A percentile compares a stretch with the other conserved stretches of the same genome.
These are phyloP conservation scores for Leishmania martiniquensis DNA, from an alignment of 208 protist species.

Conservation along the genomic window DNA sequence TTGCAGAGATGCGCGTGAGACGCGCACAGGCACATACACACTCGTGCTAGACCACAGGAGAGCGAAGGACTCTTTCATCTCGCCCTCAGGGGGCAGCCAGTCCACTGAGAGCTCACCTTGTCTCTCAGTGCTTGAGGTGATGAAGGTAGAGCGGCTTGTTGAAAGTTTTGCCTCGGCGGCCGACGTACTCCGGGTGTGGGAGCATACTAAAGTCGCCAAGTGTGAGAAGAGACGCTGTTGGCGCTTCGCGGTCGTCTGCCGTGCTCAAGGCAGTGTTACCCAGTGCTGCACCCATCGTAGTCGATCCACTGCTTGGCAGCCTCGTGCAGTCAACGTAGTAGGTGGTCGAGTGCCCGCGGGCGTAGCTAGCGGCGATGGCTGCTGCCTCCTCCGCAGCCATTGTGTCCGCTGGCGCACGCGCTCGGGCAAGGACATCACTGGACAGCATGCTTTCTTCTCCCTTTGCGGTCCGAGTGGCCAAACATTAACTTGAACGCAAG, in stretches of 20 bases:
- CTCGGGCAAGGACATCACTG: not conserved
- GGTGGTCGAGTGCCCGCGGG: constrained; percentile 18
- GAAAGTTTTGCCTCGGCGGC: constrained; percentile 30
- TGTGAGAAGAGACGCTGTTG: not conserved
- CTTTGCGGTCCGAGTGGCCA: not conserved
- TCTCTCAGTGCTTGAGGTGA: constrained; percentile 26
- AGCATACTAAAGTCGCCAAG: constrained; percentile 63
- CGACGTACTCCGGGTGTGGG: constrained; percentile 61
- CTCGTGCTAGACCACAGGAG: too few relatives aligned
- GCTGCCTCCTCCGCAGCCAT: constrained; percentile 20
- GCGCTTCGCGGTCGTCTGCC: not conserved
- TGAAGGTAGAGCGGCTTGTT: constrained; percentile 70
- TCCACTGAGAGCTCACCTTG: not conserved
- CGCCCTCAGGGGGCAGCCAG: too few relatives aligned
- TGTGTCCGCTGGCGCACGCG: not conserved
- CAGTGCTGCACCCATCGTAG: not conserved
- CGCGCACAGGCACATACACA: too few relatives aligned
- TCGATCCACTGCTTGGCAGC: constrained; percentile 20
- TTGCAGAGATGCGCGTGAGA: too few relatives aligned
- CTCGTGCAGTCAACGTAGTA: constrained; percentile 53
- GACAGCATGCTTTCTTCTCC: not conserved
- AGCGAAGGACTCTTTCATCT: too few relatives aligned
- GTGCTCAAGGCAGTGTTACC: not conserved
- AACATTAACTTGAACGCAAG: not conserved
- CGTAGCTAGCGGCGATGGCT: constrained; percentile 28